phyloP scores from a whole-genome alignment of 345 rosid genomes.

The Isatis tinctoria region DNA sequence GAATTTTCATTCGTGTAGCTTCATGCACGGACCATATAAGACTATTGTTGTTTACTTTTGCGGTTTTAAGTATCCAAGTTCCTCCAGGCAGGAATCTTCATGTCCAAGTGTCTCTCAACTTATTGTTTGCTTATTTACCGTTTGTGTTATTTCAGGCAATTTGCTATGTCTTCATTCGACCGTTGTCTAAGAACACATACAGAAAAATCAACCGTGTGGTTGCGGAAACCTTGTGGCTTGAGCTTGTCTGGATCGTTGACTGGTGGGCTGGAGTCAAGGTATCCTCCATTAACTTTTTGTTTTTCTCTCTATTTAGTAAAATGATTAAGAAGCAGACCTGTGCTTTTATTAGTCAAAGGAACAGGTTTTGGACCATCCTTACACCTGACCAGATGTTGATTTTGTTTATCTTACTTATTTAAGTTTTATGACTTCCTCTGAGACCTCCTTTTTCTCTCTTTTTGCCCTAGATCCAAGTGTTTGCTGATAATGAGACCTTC shows the following conservation, averaged over 20 bases:
- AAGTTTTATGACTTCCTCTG: conserved; percentile 3
- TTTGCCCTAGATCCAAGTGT: conserved; percentile 63
- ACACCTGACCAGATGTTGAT: not conserved
- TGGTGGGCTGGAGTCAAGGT: conserved; percentile 99
- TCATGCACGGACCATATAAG: not conserved
- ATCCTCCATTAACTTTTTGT: not conserved
- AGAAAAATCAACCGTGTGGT: conserved; percentile 66
- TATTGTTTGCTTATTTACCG: conserved; percentile 4
- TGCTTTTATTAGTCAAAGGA: not conserved
- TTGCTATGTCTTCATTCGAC: conserved; percentile 66
- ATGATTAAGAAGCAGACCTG: not conserved
- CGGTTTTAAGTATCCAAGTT: not conserved
- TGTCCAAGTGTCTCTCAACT: not conserved
- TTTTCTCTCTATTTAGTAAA: not conserved
- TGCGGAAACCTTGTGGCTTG: conserved; percentile 87
- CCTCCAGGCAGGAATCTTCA: not conserved
- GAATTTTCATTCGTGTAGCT: not conserved
- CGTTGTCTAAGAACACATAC: conserved; percentile 68
- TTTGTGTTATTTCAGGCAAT: conserved; percentile 52
- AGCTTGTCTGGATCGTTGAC: conserved; percentile 88
- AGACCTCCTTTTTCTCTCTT: conserved; percentile 10
- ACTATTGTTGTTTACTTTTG: not conserved
- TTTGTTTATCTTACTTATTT: not conserved
- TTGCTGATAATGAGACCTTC: conserved; percentile 66
- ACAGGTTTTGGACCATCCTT: not conserved